A percentile compares a stretch with the other conserved stretches of the same genome.
phyloP scores from a whole-genome alignment of 257 asterid genomes.

The Paraleonurus japonicus region DNA sequence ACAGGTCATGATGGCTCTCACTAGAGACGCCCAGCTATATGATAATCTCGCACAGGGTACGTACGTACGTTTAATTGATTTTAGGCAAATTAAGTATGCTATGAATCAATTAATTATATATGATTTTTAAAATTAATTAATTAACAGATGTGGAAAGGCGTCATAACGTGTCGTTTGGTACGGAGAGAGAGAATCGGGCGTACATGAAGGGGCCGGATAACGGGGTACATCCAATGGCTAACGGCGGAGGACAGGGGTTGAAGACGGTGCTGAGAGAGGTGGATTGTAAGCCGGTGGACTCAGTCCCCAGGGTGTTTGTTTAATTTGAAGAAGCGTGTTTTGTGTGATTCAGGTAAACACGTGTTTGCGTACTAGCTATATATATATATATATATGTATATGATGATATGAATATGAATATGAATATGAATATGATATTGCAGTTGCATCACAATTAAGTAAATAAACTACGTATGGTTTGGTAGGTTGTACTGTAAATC shows the following conservation, averaged over 20 bases:
- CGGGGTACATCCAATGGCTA: constrained; percentile 82
- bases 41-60: constrained; percentile 58
- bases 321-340: constrained; percentile 22
- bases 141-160: constrained; percentile 59
- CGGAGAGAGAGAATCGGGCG: constrained; percentile 61
- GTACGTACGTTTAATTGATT: background rate
- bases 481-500: too few species aligned
- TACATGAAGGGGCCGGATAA: constrained; percentile 53
- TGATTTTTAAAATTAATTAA: too few species aligned
- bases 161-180: constrained; percentile 38
- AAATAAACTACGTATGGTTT: too few species aligned
- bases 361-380: too few species aligned
- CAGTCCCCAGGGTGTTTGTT: constrained; percentile 41
- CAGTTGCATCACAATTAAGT: too few species aligned
- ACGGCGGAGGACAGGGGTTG: constrained; percentile 67
- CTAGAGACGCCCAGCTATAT: constrained; percentile 75
- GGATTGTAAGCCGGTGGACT: constrained; percentile 41
- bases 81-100: too few species aligned
- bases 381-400: too few species aligned
- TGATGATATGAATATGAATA: too few species aligned
- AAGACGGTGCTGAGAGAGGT: constrained; percentile 73
- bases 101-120: too few species aligned
- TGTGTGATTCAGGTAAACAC: too few species aligned
- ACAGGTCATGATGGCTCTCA: constrained; percentile 86
- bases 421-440: too few species aligned